phyloP scores from a whole-genome alignment of 805 yeast species.

The Yamadazyma phyllophila region DNA sequence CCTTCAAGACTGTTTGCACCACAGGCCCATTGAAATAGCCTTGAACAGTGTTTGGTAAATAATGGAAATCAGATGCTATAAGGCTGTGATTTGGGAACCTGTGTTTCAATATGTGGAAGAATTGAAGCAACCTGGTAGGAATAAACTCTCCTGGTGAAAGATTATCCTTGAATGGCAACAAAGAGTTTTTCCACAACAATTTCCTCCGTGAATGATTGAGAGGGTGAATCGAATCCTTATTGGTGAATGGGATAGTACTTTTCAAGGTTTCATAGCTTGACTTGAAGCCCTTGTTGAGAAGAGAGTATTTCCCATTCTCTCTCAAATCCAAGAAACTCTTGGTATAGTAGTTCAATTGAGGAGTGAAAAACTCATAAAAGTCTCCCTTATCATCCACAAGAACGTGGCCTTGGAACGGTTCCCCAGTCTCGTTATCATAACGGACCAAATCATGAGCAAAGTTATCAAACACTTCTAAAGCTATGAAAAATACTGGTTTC shows the following conservation, averaged over 20 bases:
- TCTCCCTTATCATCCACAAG: slow-evolving; percentile 71
- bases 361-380: slow-evolving; percentile 68
- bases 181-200: slow-evolving; percentile 44
- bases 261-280: slow-evolving; percentile 27
- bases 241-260: slow-evolving; percentile 27
- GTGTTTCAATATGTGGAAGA: slow-evolving; percentile 59
- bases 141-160: slow-evolving; percentile 73
- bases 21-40: slow-evolving; percentile 72
- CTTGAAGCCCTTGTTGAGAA: slow-evolving; percentile 5
- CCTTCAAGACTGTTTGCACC: slow-evolving; percentile 71
- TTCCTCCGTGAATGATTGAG: slow-evolving; percentile 47
- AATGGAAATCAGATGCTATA: slow-evolving; percentile 67
- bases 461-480: slow-evolving; percentile 81
- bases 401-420: slow-evolving; percentile 77
- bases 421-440: slow-evolving; percentile 63
- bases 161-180: slow-evolving; percentile 66
- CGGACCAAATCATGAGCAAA: slow-evolving; percentile 79
- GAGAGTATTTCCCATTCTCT: slow-evolving; percentile 34
- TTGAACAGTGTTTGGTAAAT: slow-evolving; percentile 42
- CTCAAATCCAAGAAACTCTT: slow-evolving; percentile 55
- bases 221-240: slow-evolving; percentile 52
- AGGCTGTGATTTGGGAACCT: slow-evolving; percentile 75
- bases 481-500: slow-evolving; percentile 74
- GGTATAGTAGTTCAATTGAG: slow-evolving; percentile 58
- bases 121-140: slow-evolving; percentile 71